Base-by-base conservation (phyloP, 345 rosid genomes). In the Brassica incana region DNA sequence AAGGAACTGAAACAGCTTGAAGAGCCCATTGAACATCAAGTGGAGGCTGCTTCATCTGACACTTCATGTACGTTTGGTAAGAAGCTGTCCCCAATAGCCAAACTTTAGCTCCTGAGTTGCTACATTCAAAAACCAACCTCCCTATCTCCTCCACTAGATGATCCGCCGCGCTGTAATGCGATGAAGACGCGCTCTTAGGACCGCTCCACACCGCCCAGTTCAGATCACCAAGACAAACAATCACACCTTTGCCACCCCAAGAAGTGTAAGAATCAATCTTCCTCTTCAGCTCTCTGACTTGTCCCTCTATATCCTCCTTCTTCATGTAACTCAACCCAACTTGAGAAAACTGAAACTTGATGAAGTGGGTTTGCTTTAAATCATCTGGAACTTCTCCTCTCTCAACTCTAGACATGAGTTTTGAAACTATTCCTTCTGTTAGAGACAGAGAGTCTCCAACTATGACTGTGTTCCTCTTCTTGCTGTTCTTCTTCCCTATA, bases 1-100 rank as follows among this genome's bases (percentile, higher is more conserved):
- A 86, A n/a, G 97, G 98, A 84, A 94, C 79, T 8, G 97, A 88
- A 75, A 94, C 92, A 75, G 94, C 89, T 82, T 90, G 94, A 80
- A 91, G 87, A 66, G 84, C 81, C 98, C 98, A 94, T 66, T 90
- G 91, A 67, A 79, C 77, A 78, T 93, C 98, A 74, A 94, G 89
- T 69, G 92, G 82, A 82, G 95, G 97, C 71, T 87, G 93, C 74
- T 85, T 90, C 92, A 87, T 90, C 68, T 91, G 95, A 76, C 97
- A 90, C 78, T 80, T 90, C 85, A 85, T 86, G 82, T 94, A 94
- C 48, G 97, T 89, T 72, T 94, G 90, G 73, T 88, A 88, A 79
- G 85, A 91, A 67, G 97, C 91, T 59, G 92, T 89, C 2, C 86
- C 95, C 78, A 90, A 30, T 10, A 94, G 77, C 95, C 98, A 91